Percentiles rank a stretch among this genome's conserved stretches.
Conservation (phyloP, 2,329 filamentous ascomycete genomes). For the Lojkania enalia region DNA sequence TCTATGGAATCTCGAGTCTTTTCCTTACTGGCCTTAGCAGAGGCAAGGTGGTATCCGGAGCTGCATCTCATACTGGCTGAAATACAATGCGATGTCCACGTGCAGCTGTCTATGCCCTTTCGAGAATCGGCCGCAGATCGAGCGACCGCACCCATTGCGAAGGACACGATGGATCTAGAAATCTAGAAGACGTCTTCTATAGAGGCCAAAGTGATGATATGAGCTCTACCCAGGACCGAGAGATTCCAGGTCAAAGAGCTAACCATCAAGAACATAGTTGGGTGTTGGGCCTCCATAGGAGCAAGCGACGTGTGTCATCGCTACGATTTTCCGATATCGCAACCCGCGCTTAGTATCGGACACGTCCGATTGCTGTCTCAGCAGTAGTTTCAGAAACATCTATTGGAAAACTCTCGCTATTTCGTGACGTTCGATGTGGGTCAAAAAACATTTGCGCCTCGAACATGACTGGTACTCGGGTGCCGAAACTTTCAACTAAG, state of each 20-base stretch:
- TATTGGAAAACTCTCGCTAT: not conserved
- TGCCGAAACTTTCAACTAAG: too few species aligned
- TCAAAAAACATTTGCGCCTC: too few species aligned
- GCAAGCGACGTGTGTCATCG: too few species aligned
- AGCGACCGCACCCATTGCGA: constrained; percentile 3
- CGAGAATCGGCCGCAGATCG: constrained; percentile 7
- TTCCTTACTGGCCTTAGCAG: constrained; percentile 4
- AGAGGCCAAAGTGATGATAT: too few species aligned
- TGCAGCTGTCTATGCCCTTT: constrained; percentile 8
- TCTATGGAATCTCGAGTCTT: constrained; percentile 6
- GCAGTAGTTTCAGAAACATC: not conserved
- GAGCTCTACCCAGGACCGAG: too few species aligned
- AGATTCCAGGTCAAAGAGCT: too few species aligned
- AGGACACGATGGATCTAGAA: too few species aligned
- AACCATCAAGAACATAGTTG: too few species aligned
- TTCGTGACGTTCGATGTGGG: too few species aligned
- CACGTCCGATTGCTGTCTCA: not conserved
- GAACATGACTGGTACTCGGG: too few species aligned
- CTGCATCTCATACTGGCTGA: constrained; percentile 11
- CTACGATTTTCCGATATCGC: not conserved
- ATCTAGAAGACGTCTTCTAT: too few species aligned
- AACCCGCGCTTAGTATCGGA: not conserved
- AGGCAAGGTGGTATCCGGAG: constrained; percentile 5
- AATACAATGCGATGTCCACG: constrained; percentile 2
- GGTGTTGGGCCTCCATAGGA: too few species aligned